A percentile compares a stretch with the other conserved stretches of the same genome.
These are phyloP conservation scores for Phyllosticta citrichinensis DNA, from an alignment of 2,329 filamentous ascomycete species.

Conservation along the genomic window DNA sequence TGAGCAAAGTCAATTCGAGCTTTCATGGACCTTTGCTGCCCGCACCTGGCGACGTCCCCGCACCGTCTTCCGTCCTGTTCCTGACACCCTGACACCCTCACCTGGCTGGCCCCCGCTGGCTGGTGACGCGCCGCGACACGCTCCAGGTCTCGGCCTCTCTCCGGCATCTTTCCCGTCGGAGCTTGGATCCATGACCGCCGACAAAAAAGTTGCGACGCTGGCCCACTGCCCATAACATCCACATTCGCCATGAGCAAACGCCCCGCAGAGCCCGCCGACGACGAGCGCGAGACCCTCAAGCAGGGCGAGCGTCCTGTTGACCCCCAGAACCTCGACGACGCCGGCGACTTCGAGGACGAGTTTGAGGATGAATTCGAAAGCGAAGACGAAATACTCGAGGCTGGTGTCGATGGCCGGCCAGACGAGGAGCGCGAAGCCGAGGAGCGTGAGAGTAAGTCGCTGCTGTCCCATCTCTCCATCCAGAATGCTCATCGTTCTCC, in stretches of 20 bases:
- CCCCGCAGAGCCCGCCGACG: slow-evolving; percentile 43
- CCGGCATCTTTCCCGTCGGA: background rate
- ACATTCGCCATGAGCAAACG: slow-evolving; percentile 47
- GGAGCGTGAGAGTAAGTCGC: slow-evolving; percentile 54
- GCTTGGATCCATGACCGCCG: background rate
- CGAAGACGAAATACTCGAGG: slow-evolving; percentile 86
- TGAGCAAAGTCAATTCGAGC: background rate
- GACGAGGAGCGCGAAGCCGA: slow-evolving; percentile 89
- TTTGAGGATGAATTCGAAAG: slow-evolving; percentile 89
- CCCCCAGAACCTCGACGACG: slow-evolving; percentile 39
- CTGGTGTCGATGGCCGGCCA: slow-evolving; percentile 83
- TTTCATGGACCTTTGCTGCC: background rate
- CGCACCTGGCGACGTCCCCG: background rate
- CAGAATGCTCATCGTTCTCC: slow-evolving; percentile 7
- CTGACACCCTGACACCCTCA: too few relatives aligned
- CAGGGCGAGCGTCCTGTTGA: slow-evolving; percentile 48
- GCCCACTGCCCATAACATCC: background rate
- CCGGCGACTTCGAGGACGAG: slow-evolving; percentile 82
- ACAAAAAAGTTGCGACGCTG: slow-evolving; percentile 9
- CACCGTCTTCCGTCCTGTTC: background rate
- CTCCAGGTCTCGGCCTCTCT: background rate
- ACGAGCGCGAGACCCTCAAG: slow-evolving; percentile 46
- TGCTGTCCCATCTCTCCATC: background rate
- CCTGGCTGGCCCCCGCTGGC: too few relatives aligned
- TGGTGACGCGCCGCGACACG: too few relatives aligned